Evolutionary conservation across 2,329 filamentous ascomycete species (phyloP), one percentile per base, ranked within the genome.

Genomic region (Cladosporium sp.): DNA sequence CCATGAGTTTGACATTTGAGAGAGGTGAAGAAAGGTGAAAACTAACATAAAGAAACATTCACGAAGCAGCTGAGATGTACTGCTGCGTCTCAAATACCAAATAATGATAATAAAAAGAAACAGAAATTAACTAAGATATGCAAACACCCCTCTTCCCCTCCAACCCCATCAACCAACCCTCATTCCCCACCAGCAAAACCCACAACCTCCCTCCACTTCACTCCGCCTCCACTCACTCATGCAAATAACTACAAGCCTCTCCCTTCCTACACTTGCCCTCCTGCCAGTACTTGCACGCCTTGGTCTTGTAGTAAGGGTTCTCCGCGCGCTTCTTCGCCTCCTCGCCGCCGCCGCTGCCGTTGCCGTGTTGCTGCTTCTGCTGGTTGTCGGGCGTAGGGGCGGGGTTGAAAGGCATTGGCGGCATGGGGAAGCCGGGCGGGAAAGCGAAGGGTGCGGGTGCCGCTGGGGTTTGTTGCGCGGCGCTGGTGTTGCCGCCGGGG

Each of bases 221-320:
- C n/a, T n/a, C n/a, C n/a, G n/a, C n/a, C n/a, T n/a, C 5, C 30
- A 12, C 30, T 44, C 54, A 56, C 53, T 66, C 61, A 47, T 67
- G 64, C 44, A 61, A 22, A 54, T 61, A 67, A 43, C 56, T 64
- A 52, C 64, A 67, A 22, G 50, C 55, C 17, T 61, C 61, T 2
- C 64, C 64, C 58, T 80, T 80, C 51, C 72, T 67, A 60, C 78
- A 80, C 57, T 73, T 75, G 11, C 77, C 77, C 53, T 77, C 71
- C 30, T 73, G 67, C 72, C 73, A 81, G 62, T 76, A 81, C 52
- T 72, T 71, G 64, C 79, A 81, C 8, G 72, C 64, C 50, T 62
- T 61, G 4, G 61, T 67, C 58, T 64, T 63, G 56, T 62, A 68
- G 29, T 57, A 55, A 7, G 57, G 60, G 19, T 64, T 60, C n/a